Conservation (phyloP, 202 grass and related monocot species). For the Panicum hallii region DNA sequence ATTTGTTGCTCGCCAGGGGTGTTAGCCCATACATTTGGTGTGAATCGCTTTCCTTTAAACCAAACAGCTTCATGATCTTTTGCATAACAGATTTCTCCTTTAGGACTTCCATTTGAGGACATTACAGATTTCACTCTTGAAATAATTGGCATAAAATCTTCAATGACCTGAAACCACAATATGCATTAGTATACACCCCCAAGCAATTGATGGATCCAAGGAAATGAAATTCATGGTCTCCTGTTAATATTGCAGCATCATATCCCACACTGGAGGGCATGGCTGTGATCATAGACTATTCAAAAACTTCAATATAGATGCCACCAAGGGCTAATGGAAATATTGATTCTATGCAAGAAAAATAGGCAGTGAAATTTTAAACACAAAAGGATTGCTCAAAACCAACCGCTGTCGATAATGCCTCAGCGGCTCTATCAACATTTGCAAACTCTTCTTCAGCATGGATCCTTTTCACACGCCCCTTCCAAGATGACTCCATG, state of each 20-base stretch:
- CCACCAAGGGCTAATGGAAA: neutral
- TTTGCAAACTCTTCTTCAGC: conserved; percentile 76
- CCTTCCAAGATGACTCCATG: conserved; percentile 96
- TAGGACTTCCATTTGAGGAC: conserved; percentile 69
- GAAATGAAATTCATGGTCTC: conserved; percentile 12
- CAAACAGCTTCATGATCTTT: conserved; percentile 93
- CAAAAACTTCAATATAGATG: conserved; percentile 13
- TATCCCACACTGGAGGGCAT: neutral
- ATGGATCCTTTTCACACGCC: conserved; percentile 91
- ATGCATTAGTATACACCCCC: conserved; percentile 6
- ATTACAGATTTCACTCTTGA: conserved; percentile 84
- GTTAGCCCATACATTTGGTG: conserved; percentile 82
- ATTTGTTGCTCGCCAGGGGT: conserved; percentile 87
- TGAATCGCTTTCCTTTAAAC: conserved; percentile 92
- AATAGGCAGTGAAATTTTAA: conserved; percentile 15
- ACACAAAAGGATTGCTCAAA: conserved; percentile 25
- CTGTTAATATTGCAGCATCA: conserved; percentile 27
- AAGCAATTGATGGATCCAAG: conserved; percentile 6
- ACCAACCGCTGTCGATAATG: conserved; percentile 70
- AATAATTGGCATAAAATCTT: conserved; percentile 88
- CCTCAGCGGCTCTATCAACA: conserved; percentile 80
- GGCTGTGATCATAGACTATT: neutral
- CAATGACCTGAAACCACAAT: conserved; percentile 59
- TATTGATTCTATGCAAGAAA: neutral
- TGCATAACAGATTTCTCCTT: conserved; percentile 89